A percentile compares a stretch with the other conserved stretches of the same genome.
phyloP scores from a whole-genome alignment of 331 rosid species.

The Telfairia occidentalis region DNA sequence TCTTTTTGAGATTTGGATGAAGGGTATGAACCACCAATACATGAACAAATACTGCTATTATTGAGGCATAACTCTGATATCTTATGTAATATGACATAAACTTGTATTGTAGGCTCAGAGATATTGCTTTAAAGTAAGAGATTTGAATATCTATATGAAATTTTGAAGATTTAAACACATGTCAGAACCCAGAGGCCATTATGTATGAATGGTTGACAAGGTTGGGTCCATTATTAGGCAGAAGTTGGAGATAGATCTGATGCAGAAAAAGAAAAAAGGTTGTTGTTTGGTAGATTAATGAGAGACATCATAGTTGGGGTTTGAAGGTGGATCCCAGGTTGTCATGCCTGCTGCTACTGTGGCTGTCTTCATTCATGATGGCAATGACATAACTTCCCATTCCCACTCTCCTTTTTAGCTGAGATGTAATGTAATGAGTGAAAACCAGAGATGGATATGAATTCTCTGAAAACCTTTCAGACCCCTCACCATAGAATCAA shows the following conservation, averaged over 20 bases:
- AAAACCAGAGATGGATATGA: conserved; percentile 12
- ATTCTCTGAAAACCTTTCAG: background rate
- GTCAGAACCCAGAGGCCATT: background rate
- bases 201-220: background rate
- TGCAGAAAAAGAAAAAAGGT: background rate
- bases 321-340: conserved; percentile 14
- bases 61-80: background rate
- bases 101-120: background rate
- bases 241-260: conserved; percentile 8
- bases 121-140: background rate
- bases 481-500: background rate
- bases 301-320: conserved; percentile 10
- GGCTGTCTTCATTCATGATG: conserved; percentile 9
- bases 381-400: conserved; percentile 8
- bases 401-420: background rate
- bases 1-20: background rate
- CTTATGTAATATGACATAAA: background rate
- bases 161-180: background rate
- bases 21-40: background rate
- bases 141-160: background rate
- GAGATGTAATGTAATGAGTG: conserved; percentile 12
- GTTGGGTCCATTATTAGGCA: background rate
- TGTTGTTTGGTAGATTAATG: conserved; percentile 6
- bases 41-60: background rate
- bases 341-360: conserved; percentile 10